Percentiles rank a stretch among this genome's conserved stretches.
These are phyloP conservation scores for Nicotiana obtusifolia DNA, from an alignment of 257 asterid species.

Conservation along the genomic window DNA sequence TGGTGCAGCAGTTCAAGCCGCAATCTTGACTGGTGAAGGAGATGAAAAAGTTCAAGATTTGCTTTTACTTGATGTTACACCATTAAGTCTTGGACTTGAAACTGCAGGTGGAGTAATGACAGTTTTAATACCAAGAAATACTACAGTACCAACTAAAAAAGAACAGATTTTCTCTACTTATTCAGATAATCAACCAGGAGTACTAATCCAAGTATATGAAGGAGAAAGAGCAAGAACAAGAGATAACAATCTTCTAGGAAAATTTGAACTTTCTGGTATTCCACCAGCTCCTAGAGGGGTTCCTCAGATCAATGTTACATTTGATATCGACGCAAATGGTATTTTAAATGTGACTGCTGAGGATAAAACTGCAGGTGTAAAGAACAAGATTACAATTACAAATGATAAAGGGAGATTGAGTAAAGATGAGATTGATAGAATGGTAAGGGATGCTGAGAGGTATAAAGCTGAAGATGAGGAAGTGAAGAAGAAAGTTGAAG, in stretches of 20 bases:
- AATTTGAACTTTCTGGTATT: constrained; percentile 48
- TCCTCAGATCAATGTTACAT: constrained; percentile 47
- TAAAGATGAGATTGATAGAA: constrained; percentile 46
- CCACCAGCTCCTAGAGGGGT: constrained; percentile 61
- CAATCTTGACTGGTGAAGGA: constrained; percentile 43
- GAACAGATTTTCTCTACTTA: constrained; percentile 52
- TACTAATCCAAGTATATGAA: constrained; percentile 48
- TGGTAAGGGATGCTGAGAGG: constrained; percentile 54
- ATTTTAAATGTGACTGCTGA: constrained; percentile 45
- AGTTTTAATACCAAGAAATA: constrained; percentile 39
- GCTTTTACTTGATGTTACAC: constrained; percentile 46
- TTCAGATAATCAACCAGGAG: constrained; percentile 53
- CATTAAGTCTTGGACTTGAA: constrained; percentile 43
- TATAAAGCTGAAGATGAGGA: constrained; percentile 53
- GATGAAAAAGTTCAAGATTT: constrained; percentile 46
- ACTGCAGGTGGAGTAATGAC: constrained; percentile 63
- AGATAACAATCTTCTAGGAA: constrained; percentile 44
- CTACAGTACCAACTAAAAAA: constrained; percentile 48
- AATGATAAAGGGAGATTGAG: constrained; percentile 49
- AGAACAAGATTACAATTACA: constrained; percentile 52
- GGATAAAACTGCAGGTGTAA: constrained; percentile 49
- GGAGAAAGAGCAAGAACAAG: constrained; percentile 49
- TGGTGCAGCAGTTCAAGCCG: constrained; percentile 51
- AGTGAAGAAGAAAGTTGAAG: constrained; percentile 55
- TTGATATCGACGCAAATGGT: constrained; percentile 51